phyloP scores from a whole-genome alignment of 1,139 yeast species.

The Petasospora rhodanensis region DNA sequence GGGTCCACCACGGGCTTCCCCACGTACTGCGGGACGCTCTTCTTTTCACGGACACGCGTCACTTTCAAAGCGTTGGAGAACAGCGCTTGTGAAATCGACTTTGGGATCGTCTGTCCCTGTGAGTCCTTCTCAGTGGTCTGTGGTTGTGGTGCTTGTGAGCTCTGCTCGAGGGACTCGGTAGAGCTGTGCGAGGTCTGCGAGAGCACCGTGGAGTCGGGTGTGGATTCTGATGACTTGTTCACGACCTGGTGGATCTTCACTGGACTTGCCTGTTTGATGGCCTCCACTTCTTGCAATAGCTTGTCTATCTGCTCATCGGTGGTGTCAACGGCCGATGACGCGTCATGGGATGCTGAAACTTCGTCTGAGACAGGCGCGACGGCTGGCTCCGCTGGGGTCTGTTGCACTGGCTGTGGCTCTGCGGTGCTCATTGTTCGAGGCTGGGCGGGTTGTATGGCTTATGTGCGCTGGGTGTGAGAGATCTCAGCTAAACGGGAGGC shows the following conservation, averaged over 20 bases:
- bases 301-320: conserved; percentile 26
- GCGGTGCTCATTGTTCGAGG: too few relatives aligned
- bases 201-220: conserved; percentile 9
- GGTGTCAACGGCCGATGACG: too few relatives aligned
- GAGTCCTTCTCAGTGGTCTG: conserved; percentile 7
- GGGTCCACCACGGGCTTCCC: conserved; percentile 15
- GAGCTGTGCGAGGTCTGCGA: conserved; percentile 6
- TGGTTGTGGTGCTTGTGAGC: conserved; percentile 2
- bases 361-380: too few relatives aligned
- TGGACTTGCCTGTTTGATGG: conserved; percentile 21
- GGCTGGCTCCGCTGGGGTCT: too few relatives aligned
- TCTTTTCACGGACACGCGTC: conserved; percentile 23
- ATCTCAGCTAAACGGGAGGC: too few relatives aligned
- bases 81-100: conserved; percentile 26
- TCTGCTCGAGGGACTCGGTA: conserved; percentile 10
- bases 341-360: too few relatives aligned
- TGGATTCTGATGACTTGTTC: conserved; percentile 4
- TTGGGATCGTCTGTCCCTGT: conserved; percentile 17
- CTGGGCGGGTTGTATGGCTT: too few relatives aligned
- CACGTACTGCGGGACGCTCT: conserved; percentile 21
- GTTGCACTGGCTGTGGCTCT: too few relatives aligned
- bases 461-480: too few relatives aligned
- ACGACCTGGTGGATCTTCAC: conserved; percentile 8
- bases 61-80: conserved; percentile 23
- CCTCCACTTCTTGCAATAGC: conserved; percentile 23